Conservation (phyloP, 305 asterid species). For the Solanum hybrid region DNA sequence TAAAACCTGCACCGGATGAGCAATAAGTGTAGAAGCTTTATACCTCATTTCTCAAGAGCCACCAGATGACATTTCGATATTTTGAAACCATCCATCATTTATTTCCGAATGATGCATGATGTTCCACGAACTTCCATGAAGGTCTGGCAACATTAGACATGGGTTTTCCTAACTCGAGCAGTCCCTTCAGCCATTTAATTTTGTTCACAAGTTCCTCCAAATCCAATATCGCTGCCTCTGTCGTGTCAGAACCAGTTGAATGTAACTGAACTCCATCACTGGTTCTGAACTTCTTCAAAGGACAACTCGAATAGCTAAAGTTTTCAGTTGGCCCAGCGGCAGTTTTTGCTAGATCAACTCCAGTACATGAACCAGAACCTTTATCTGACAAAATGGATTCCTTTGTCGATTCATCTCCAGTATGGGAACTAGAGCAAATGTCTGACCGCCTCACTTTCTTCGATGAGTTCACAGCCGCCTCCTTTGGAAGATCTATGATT, state of each 20-base stretch:
- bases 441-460: neutral
- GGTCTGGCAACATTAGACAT: constrained; percentile 15
- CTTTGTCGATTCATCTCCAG: neutral
- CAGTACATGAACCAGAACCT: neutral
- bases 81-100: constrained; percentile 5
- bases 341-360: neutral
- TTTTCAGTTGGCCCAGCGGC: constrained; percentile 6
- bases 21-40: neutral
- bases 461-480: neutral
- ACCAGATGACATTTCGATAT: neutral
- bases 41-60: neutral
- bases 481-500: neutral
- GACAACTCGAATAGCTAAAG: neutral
- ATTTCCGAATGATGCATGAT: constrained; percentile 2
- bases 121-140: constrained; percentile 21
- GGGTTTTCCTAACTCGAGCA: constrained; percentile 21
- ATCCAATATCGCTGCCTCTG: constrained; percentile 43
- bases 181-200: constrained; percentile 43
- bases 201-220: constrained; percentile 45
- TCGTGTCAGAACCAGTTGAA: constrained; percentile 19
- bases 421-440: neutral
- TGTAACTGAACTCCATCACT: constrained; percentile 10
- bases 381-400: neutral
- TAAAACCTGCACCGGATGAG: neutral
- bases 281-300: constrained; percentile 9